A percentile compares a stretch with the other conserved stretches of the same genome.
Evolutionary conservation across 2,329 filamentous ascomycete genomes (phyloP).

Genomic region (Aspergillus neoniger): DNA sequence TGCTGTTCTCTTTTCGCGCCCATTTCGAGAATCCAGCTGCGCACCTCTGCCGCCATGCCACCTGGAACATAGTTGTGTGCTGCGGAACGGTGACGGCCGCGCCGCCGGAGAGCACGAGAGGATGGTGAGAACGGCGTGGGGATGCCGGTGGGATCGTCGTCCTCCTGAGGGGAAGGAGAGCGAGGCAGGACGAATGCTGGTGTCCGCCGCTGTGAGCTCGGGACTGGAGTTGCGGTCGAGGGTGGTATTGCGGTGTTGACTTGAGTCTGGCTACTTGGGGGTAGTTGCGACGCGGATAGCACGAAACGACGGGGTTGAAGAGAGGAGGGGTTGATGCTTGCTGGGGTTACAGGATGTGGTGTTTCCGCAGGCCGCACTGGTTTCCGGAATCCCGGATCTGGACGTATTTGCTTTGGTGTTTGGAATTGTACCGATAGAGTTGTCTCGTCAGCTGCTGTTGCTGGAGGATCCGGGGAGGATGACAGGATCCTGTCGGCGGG

Average conservation of each 20-base stretch:
- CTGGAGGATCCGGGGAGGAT: constrained; percentile 20
- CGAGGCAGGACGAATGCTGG: constrained; percentile 42
- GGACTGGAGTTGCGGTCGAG: constrained; percentile 17
- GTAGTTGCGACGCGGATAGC: constrained; percentile 27
- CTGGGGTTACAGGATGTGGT: constrained; percentile 18
- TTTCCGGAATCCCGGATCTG: background rate
- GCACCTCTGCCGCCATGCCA: constrained; percentile 44
- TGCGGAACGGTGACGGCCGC: constrained; percentile 29
- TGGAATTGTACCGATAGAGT: constrained; percentile 8
- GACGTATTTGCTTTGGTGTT: constrained; percentile 9
- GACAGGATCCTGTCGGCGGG: constrained; percentile 22
- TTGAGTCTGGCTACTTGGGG: constrained; percentile 21
- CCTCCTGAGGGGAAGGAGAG: constrained; percentile 33
- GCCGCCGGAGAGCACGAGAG: constrained; percentile 32
- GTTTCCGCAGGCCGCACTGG: constrained; percentile 10
- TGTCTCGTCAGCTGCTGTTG: background rate
- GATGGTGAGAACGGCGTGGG: constrained; percentile 41
- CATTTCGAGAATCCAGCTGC: constrained; percentile 45
- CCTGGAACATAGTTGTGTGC: constrained; percentile 34
- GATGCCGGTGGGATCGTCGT: constrained; percentile 21
- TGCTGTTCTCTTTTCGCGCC: constrained; percentile 34
- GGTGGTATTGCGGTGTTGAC: background rate
- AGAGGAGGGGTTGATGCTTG: constrained; percentile 25
- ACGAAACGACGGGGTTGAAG: constrained; percentile 33
- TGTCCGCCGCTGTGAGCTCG: constrained; percentile 10